Base-by-base conservation (phyloP, 1,284 basidiomycete species). In the Cryptococcus amylolentus region DNA sequence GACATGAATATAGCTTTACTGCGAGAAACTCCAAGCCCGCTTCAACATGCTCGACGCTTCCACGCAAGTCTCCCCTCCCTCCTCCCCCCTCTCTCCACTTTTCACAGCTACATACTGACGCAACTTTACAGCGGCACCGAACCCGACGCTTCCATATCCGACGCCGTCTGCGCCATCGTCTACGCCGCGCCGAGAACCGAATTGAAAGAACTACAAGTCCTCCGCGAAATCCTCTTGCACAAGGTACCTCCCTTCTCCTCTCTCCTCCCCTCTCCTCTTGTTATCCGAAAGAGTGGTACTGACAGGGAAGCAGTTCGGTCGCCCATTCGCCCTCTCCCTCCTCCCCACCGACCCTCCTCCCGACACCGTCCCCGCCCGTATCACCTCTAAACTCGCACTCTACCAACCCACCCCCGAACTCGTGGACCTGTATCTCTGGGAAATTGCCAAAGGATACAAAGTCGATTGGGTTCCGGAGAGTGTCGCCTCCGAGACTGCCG, bases 161-260 rank as follows among this genome's bases (percentile, higher is more conserved):
- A 91, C 78, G 92, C 81, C 0, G 75, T 87, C 20, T 83, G 81
- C 67, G 86, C 86, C 48, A 84, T 98, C 65, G 88, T 98, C 52
- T 85, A 93, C 68, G 92, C 94, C 12, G 91, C 93, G 13, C 90
- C 90, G 20, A 82, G 90, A 60, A 94, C 91, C 20, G 91, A 95
- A 70, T 77, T 94, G 49, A 92, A 92, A 83, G 95, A 98, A 75
- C 83, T 98, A 38, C 91, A 96, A 66, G 80, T 91, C 39, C 79
- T 98, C 41, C 86, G 94, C 43, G 93, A 98, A 71, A 85, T 97
- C 73, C 83, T 98, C 55, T 90, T 95, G 88, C 88, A 93, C 76
- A 96, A 77, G 67, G 77, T 74, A 47, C 44, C 23, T 13, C 13
- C 20, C 27, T 13, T 31, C 23, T 42, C 12, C 9, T 10, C 5